phyloP scores from a whole-genome alignment of 495 filamentous ascomycete genomes.

The Penicillium crystallinum region DNA sequence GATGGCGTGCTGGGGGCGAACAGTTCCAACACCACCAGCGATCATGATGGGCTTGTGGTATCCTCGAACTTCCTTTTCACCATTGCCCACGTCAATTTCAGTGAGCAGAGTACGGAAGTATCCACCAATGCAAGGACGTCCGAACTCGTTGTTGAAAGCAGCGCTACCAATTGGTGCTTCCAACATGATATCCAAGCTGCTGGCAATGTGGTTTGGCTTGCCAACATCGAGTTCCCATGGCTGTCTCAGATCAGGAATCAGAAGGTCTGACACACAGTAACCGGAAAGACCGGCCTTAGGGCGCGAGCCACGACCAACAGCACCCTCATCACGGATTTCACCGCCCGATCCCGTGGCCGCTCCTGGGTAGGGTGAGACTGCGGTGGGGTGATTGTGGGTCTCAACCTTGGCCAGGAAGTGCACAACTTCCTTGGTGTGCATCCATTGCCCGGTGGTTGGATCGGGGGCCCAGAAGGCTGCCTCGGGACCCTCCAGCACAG shows the following conservation, averaged over 20 bases:
- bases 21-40: slow-evolving; percentile 92
- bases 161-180: slow-evolving; percentile 94
- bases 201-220: slow-evolving; percentile 85
- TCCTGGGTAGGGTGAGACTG: slow-evolving; percentile 76
- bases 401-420: slow-evolving; percentile 94
- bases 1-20: slow-evolving; percentile 85
- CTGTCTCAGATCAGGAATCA: slow-evolving; percentile 71
- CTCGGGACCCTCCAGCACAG: slow-evolving; percentile 73
- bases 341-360: slow-evolving; percentile 94
- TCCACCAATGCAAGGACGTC: slow-evolving; percentile 81
- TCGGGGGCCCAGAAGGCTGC: slow-evolving; percentile 82
- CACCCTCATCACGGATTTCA: slow-evolving; percentile 91
- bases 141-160: slow-evolving; percentile 96
- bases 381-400: slow-evolving; percentile 96
- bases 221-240: slow-evolving; percentile 93
- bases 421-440: slow-evolving; percentile 75
- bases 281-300: slow-evolving; percentile 91
- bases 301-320: slow-evolving; percentile 85
- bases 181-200: slow-evolving; percentile 91
- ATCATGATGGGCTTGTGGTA: slow-evolving; percentile 99
- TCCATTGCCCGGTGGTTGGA: slow-evolving; percentile 80
- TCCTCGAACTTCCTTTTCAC: slow-evolving; percentile 68
- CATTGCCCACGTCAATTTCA: slow-evolving; percentile 54
- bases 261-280: slow-evolving; percentile 89
- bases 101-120: slow-evolving; percentile 85